Conservation (phyloP, 1,284 basidiomycete species). For the Flammula alnicola region DNA sequence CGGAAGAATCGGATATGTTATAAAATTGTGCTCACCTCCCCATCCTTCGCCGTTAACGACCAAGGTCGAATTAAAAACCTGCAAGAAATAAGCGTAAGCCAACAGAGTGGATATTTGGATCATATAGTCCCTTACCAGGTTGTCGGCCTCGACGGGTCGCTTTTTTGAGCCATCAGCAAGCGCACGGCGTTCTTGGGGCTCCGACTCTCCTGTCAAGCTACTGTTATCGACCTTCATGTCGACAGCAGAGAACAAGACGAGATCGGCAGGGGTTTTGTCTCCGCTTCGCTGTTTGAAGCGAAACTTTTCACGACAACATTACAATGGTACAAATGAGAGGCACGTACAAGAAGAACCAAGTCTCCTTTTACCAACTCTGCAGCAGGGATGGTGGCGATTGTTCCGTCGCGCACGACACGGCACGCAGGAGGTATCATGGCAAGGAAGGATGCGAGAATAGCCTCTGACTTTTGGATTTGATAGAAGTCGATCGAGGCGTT, state of each 20-base stretch:
- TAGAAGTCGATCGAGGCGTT: conserved; percentile 76
- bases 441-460: conserved; percentile 70
- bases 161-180: conserved; percentile 48
- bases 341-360: conserved; percentile 61
- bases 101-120: not conserved
- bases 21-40: conserved; percentile 48
- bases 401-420: conserved; percentile 65
- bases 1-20: not conserved
- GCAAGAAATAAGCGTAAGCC: conserved; percentile 5
- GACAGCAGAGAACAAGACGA: conserved; percentile 59
- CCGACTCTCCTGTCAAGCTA: conserved; percentile 71
- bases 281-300: conserved; percentile 54
- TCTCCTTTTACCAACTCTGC: conserved; percentile 72
- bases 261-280: conserved; percentile 73
- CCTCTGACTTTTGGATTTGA: conserved; percentile 73
- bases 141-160: conserved; percentile 67
- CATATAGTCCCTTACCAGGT: conserved; percentile 47
- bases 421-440: conserved; percentile 75
- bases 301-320: not conserved
- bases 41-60: conserved; percentile 72
- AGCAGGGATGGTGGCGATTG: conserved; percentile 60
- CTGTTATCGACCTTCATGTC: conserved; percentile 75
- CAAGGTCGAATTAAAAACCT: conserved; percentile 72
- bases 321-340: conserved; percentile 1
- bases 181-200: conserved; percentile 63